Percentiles rank a stretch among this genome's conserved stretches.
Evolutionary conservation across 768 basidiomycete genomes (phyloP).

Genomic region (Auricularia cornea): DNA sequence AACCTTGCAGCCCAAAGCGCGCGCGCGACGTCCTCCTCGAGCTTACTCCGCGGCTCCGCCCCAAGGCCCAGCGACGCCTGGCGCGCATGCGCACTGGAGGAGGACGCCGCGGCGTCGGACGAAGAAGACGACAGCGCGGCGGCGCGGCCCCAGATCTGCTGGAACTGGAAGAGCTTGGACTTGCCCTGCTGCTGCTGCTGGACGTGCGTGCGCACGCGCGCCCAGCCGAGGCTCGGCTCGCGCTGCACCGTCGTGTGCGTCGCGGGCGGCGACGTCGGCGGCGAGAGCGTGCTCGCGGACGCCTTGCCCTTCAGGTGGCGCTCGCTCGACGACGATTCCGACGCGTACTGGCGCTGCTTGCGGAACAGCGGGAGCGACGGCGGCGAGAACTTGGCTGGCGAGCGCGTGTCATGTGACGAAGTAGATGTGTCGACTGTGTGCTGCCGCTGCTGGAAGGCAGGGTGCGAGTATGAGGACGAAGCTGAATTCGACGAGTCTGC

Average conservation of each 20-base stretch:
- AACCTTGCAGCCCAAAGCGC: not conserved
- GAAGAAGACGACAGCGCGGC: not conserved
- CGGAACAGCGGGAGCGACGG: too few relatives aligned
- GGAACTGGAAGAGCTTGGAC: conserved; percentile 49
- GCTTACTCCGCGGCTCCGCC: not conserved
- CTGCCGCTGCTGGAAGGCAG: too few relatives aligned
- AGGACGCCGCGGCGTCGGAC: not conserved
- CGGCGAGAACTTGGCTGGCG: too few relatives aligned
- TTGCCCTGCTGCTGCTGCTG: conserved; percentile 33
- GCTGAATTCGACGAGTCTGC: too few relatives aligned
- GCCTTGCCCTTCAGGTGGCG: not conserved
- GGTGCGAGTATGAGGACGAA: too few relatives aligned
- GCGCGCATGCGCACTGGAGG: not conserved
- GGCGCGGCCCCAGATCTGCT: conserved; percentile 26
- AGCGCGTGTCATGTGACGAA: too few relatives aligned
- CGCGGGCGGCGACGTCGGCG: not conserved
- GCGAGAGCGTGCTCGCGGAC: not conserved
- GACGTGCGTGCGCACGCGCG: not conserved
- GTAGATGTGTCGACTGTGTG: too few relatives aligned
- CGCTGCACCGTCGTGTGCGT: not conserved
- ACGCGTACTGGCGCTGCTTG: too few relatives aligned
- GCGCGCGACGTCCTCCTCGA: not conserved
- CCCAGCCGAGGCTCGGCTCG: not conserved
- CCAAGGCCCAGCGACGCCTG: not conserved
- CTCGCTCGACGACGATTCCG: too few relatives aligned